phyloP scores from a whole-genome alignment of 2,329 filamentous ascomycete genomes.

The Macroventuria anomochaeta region DNA sequence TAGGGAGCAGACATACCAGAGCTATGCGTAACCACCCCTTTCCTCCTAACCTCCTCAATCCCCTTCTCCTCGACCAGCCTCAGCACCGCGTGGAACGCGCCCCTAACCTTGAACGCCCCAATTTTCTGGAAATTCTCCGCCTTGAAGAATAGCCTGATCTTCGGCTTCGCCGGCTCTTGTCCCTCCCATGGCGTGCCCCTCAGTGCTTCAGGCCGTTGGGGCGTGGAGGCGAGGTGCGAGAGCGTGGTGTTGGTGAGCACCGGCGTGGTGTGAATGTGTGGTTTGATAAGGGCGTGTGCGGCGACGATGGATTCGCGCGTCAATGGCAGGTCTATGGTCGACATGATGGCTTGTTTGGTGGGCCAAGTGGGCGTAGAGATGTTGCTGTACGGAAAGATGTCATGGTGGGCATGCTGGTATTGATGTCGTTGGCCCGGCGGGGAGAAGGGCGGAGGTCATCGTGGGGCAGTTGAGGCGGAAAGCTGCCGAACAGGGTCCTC shows the following conservation, averaged over 20 bases:
- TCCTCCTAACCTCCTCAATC: slow-evolving; percentile 55
- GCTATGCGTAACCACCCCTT: slow-evolving; percentile 87
- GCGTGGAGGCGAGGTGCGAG: slow-evolving; percentile 74
- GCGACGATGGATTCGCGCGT: slow-evolving; percentile 73
- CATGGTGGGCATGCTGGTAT: slow-evolving; percentile 15
- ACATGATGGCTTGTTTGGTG: not conserved
- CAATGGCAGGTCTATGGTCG: slow-evolving; percentile 62
- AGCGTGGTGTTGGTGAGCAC: slow-evolving; percentile 81
- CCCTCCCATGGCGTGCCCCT: slow-evolving; percentile 64
- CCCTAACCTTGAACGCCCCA: slow-evolving; percentile 90
- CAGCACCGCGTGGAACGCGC: slow-evolving; percentile 85
- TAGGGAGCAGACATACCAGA: slow-evolving; percentile 64
- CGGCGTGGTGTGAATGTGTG: slow-evolving; percentile 82
- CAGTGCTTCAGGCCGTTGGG: slow-evolving; percentile 63
- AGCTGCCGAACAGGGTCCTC: not conserved
- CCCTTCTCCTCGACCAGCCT: slow-evolving; percentile 66
- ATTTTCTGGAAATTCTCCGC: slow-evolving; percentile 92
- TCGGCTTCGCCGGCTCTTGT: slow-evolving; percentile 66
- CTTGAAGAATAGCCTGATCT: slow-evolving; percentile 85
- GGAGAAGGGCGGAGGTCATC: slow-evolving; percentile 17
- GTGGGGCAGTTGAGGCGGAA: slow-evolving; percentile 5
- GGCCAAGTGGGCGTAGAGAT: not conserved
- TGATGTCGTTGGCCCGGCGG: not conserved
- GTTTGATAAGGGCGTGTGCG: slow-evolving; percentile 75
- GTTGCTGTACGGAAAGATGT: not conserved